Conservation (phyloP, 192 early-diverging fungal genomes). For the Backusella parvicylindrica region DNA sequence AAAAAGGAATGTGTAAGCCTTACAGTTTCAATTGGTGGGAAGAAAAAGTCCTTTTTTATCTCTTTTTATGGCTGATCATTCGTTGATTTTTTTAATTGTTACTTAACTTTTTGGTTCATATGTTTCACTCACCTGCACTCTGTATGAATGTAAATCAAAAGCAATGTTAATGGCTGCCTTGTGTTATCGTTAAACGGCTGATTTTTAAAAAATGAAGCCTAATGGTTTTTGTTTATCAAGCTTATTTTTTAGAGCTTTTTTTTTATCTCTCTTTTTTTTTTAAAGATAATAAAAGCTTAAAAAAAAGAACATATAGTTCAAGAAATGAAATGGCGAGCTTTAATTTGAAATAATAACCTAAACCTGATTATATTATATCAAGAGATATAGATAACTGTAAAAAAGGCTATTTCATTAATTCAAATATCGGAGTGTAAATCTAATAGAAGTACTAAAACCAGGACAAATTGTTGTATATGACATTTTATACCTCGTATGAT, state of each 20-base stretch:
- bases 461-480: too few relatives aligned
- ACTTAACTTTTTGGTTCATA: not conserved
- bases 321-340: not conserved
- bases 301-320: not conserved
- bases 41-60: slow-evolving; percentile 5
- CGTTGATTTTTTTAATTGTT: not conserved
- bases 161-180: too few relatives aligned
- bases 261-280: too few relatives aligned
- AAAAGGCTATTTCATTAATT: too few relatives aligned
- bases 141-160: not conserved
- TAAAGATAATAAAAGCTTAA: too few relatives aligned
- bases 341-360: too few relatives aligned
- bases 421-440: too few relatives aligned
- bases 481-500: too few relatives aligned
- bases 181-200: not conserved
- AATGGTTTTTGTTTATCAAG: not conserved
- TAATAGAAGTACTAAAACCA: not conserved
- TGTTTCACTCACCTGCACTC: too few relatives aligned
- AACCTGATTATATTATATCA: too few relatives aligned
- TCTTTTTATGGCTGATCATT: not conserved
- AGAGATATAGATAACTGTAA: too few relatives aligned
- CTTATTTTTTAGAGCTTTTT: not conserved
- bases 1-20: not conserved
- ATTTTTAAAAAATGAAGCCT: not conserved
- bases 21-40: not conserved